phyloP scores from a whole-genome alignment of 192 early-diverging fungal genomes.

The Physocladia obscura region DNA sequence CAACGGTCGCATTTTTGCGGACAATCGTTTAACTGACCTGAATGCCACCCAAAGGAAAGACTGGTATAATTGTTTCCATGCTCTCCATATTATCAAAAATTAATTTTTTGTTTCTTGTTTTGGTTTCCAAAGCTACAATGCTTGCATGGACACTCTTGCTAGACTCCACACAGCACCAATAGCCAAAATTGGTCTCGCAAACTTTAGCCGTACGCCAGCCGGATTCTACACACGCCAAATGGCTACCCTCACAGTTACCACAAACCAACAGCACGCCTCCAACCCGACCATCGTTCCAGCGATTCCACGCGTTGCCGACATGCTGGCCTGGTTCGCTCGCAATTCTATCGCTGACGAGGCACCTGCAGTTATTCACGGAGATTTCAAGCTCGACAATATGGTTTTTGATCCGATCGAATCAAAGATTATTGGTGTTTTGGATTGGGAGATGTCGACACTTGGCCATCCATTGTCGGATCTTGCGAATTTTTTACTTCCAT shows the following conservation, averaged over 20 bases:
- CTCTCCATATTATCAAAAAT: neutral
- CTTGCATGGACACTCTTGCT: conserved; percentile 75
- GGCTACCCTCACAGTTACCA: conserved; percentile 61
- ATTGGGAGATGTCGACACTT: conserved; percentile 85
- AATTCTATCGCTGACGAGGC: conserved; percentile 68
- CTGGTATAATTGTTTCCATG: neutral
- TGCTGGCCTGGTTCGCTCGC: conserved; percentile 71
- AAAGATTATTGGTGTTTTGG: conserved; percentile 81
- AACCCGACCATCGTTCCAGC: conserved; percentile 60
- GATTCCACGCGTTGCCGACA: conserved; percentile 67
- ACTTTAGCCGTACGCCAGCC: conserved; percentile 60
- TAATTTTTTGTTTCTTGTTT: neutral
- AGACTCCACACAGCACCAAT: conserved; percentile 77
- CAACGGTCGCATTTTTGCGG: conserved; percentile 82
- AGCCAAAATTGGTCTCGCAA: conserved; percentile 61
- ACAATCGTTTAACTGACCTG: conserved; percentile 32
- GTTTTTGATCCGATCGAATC: conserved; percentile 73
- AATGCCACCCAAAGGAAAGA: neutral
- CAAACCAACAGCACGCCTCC: conserved; percentile 62
- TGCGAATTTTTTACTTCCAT: conserved; percentile 79
- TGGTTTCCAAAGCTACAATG: conserved; percentile 29
- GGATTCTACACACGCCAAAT: conserved; percentile 90
- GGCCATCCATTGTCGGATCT: conserved; percentile 90
- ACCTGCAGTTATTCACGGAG: conserved; percentile 85
- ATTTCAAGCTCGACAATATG: conserved; percentile 81